These are phyloP conservation scores for Claviceps pusilla DNA, from an alignment of 2,329 filamentous ascomycete genomes.

Conservation along the genomic window DNA sequence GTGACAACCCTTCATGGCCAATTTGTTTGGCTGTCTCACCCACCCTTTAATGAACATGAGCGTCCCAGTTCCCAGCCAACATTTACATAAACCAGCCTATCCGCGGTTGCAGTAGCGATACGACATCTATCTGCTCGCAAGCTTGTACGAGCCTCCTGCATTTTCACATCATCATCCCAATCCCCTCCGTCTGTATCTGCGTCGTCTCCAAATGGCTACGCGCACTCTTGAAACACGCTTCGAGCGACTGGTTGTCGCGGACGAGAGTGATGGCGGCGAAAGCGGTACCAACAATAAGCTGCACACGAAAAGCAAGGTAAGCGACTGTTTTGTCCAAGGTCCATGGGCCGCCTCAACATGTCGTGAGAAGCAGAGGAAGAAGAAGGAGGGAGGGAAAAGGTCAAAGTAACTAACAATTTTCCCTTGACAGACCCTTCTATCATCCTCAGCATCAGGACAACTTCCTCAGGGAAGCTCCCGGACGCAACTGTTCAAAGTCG, in stretches of 20 bases:
- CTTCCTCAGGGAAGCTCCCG: slow-evolving; percentile 43
- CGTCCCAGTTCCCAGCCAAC: not conserved
- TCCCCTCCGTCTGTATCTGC: not conserved
- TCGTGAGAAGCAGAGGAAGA: not conserved
- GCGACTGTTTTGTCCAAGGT: slow-evolving; percentile 1
- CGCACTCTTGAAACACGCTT: slow-evolving; percentile 73
- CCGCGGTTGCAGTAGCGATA: not conserved
- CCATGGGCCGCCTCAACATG: too few relatives aligned
- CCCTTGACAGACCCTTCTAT: slow-evolving; percentile 13
- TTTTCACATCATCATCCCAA: not conserved
- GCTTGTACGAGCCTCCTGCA: not conserved
- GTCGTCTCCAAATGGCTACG: slow-evolving; percentile 43
- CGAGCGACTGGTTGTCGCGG: slow-evolving; percentile 76
- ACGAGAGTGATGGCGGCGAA: slow-evolving; percentile 60
- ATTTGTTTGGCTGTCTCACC: slow-evolving; percentile 1
- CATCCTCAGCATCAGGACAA: slow-evolving; percentile 22
- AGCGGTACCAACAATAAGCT: slow-evolving; percentile 23
- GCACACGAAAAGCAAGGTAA: slow-evolving; percentile 67
- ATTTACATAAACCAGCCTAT: not conserved
- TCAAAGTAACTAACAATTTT: not conserved
- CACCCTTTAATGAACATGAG: not conserved
- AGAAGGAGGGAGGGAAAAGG: not conserved
- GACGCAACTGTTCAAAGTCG: slow-evolving; percentile 73
- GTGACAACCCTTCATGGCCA: slow-evolving; percentile 1
- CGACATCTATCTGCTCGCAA: not conserved